phyloP scores from a whole-genome alignment of 768 basidiomycete genomes.

The Amanita pseudoporphyria region DNA sequence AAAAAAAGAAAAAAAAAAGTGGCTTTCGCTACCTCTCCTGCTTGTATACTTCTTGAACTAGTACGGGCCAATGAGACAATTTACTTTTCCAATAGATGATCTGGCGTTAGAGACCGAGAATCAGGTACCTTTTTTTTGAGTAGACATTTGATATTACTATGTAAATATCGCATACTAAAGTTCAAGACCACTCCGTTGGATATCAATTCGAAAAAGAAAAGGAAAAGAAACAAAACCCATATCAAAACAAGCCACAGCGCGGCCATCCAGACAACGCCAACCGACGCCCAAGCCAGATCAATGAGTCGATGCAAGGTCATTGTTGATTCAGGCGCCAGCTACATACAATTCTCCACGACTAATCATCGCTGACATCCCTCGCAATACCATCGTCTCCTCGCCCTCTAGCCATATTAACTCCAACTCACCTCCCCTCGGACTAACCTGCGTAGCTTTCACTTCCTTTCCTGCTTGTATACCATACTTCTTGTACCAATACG shows the following conservation, averaged over 20 bases:
- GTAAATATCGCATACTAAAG: too few species aligned
- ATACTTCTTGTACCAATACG: constrained; percentile 38
- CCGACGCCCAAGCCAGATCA: too few species aligned
- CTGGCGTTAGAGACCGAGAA: constrained; percentile 11
- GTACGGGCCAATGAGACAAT: constrained; percentile 39
- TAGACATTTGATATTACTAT: too few species aligned
- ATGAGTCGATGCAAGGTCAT: too few species aligned
- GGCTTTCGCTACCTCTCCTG: too few species aligned
- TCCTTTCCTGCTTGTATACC: constrained; percentile 21
- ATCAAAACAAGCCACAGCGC: too few species aligned
- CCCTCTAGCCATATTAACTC: constrained; percentile 28
- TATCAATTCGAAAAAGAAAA: too few species aligned
- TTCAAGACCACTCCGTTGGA: too few species aligned
- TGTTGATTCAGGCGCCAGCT: background rate
- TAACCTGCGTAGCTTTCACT: constrained; percentile 41
- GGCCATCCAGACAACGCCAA: constrained; percentile 11
- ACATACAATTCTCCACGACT: constrained; percentile 20
- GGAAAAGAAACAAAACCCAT: too few species aligned
- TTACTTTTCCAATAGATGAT: too few species aligned
- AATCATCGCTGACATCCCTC: background rate
- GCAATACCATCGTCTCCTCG: constrained; percentile 8
- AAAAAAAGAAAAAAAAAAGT: too few species aligned
- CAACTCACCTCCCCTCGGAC: constrained; percentile 37
- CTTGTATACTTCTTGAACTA: constrained; percentile 30
- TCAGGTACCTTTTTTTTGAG: constrained; percentile 5